These are phyloP conservation scores for Aspergillus sp. DNA, from an alignment of 2,329 filamentous ascomycete species.

Conservation along the genomic window DNA sequence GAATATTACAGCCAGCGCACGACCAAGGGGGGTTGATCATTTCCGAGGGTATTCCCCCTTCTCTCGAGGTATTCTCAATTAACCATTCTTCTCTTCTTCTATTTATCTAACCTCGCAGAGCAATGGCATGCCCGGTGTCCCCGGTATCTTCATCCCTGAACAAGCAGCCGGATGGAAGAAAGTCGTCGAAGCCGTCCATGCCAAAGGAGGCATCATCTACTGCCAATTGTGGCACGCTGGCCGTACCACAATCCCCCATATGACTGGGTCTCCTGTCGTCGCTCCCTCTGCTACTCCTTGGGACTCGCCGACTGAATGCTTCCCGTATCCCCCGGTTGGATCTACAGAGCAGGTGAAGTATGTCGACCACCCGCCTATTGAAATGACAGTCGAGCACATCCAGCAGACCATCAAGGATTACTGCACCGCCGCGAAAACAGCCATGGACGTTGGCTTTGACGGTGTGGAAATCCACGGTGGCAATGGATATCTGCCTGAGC, in stretches of 20 bases:
- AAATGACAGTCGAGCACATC: slow-evolving; percentile 43
- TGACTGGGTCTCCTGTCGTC: slow-evolving; percentile 35
- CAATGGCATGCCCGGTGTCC: slow-evolving; percentile 35
- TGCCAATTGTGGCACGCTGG: slow-evolving; percentile 43
- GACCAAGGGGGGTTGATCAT: slow-evolving; percentile 34
- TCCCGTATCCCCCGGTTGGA: slow-evolving; percentile 34
- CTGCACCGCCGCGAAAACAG: slow-evolving; percentile 42
- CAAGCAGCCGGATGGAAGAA: slow-evolving; percentile 49
- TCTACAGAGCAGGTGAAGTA: slow-evolving; percentile 33
- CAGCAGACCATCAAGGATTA: slow-evolving; percentile 41
- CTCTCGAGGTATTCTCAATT: slow-evolving; percentile 33
- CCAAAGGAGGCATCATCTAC: slow-evolving; percentile 46
- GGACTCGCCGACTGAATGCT: slow-evolving; percentile 42
- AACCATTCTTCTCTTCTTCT: neutral
- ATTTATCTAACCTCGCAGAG: slow-evolving; percentile 17
- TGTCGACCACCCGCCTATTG: slow-evolving; percentile 40
- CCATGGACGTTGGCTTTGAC: slow-evolving; percentile 53
- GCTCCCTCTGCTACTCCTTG: slow-evolving; percentile 42
- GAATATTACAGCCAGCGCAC: slow-evolving; percentile 39
- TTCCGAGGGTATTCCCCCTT: slow-evolving; percentile 33
- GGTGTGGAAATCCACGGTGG: slow-evolving; percentile 48
- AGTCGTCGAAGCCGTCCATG: slow-evolving; percentile 48
- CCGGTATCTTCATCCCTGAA: slow-evolving; percentile 28
- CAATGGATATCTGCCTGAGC: slow-evolving; percentile 51
- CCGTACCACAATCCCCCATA: slow-evolving; percentile 39